Conservation (phyloP, 139 green algal species). For the Tetratostichococcus sp. region DNA sequence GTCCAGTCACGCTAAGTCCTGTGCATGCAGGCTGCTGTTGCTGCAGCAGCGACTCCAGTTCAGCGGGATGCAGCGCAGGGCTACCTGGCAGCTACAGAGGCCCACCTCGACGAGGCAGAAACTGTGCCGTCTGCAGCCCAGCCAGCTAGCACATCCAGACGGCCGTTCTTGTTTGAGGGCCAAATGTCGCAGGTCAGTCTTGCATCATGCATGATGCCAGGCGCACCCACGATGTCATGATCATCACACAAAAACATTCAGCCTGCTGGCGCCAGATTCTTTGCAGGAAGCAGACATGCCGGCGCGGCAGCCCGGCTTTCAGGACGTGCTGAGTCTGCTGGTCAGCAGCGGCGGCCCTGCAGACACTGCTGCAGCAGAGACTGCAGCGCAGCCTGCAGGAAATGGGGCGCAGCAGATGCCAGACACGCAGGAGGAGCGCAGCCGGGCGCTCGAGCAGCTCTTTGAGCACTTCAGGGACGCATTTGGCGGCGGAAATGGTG, state of each 20-base stretch:
- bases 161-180: conserved; percentile 24
- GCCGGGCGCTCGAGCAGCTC: neutral
- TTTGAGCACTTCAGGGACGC: neutral
- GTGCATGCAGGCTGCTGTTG: neutral
- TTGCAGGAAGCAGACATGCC: neutral
- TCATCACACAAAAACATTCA: too few relatives aligned
- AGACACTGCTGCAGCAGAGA: neutral
- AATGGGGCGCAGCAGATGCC: neutral
- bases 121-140: neutral
- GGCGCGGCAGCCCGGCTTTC: neutral
- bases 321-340: neutral
- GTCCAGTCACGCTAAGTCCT: too few relatives aligned
- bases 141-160: neutral
- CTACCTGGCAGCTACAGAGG: neutral
- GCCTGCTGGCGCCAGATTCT: too few relatives aligned
- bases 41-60: neutral
- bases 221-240: too few relatives aligned
- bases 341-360: neutral
- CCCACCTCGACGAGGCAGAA: conserved; percentile 7
- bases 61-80: neutral
- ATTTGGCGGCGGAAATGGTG: neutral
- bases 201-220: neutral
- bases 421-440: neutral
- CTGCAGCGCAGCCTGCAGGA: neutral
- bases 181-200: conserved; percentile 11